phyloP scores from a whole-genome alignment of 768 basidiomycete genomes.

The Lepiota subincarnata region DNA sequence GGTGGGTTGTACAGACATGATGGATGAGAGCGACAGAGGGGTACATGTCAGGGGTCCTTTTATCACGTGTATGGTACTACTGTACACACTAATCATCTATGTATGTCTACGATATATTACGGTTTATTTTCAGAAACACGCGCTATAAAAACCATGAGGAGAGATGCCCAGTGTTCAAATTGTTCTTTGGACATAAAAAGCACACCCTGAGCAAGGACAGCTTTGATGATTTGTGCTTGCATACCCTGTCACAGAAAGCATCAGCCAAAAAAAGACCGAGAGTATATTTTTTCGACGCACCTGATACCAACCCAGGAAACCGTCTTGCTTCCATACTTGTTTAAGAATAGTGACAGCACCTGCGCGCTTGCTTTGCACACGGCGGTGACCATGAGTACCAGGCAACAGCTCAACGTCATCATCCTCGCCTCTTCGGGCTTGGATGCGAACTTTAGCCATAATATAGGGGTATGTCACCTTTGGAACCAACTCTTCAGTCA shows the following conservation, averaged over 20 bases:
- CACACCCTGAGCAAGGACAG: conserved; percentile 91
- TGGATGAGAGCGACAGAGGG: neutral
- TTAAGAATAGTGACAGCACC: conserved; percentile 78
- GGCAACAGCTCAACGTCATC: conserved; percentile 39
- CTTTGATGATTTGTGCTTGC: conserved; percentile 94
- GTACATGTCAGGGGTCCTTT: neutral
- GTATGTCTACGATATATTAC: conserved; percentile 1
- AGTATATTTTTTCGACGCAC: conserved; percentile 34
- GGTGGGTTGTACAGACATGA: conserved; percentile 33
- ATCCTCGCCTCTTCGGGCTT: conserved; percentile 67
- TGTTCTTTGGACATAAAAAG: conserved; percentile 97
- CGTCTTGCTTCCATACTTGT: conserved; percentile 70
- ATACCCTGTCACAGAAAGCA: conserved; percentile 60
- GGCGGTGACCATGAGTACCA: conserved; percentile 36
- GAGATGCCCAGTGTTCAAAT: conserved; percentile 85
- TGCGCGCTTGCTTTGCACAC: conserved; percentile 44
- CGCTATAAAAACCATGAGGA: conserved; percentile 57
- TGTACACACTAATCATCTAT: neutral
- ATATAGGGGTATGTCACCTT: conserved; percentile 95
- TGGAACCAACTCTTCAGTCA: neutral
- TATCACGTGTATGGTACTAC: conserved; percentile 2
- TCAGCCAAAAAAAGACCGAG: neutral
- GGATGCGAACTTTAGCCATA: conserved; percentile 95
- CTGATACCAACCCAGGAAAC: conserved; percentile 94
- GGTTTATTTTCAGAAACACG: conserved; percentile 26